These are phyloP conservation scores for Phytophthora boehmeriae DNA, from an alignment of 352 stramenopile genomes.

Conservation along the genomic window DNA sequence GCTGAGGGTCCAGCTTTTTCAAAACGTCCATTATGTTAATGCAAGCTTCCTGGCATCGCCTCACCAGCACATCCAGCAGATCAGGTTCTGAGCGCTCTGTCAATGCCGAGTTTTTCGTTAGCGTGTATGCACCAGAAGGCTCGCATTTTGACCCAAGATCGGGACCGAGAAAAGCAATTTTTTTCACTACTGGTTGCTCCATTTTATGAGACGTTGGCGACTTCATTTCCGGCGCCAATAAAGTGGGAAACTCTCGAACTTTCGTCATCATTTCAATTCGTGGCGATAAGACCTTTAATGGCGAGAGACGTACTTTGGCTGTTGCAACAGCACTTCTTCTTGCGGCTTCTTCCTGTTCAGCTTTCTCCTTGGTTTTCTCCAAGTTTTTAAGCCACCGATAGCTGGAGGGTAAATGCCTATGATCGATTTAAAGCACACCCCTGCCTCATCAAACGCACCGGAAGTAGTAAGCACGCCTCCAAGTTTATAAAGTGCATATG, in stretches of 20 bases:
- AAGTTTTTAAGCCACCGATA: constrained; percentile 49
- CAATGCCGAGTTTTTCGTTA: constrained; percentile 6
- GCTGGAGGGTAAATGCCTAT: constrained; percentile 57
- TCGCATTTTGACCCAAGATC: background rate
- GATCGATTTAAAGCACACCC: constrained; percentile 44
- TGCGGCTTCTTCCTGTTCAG: constrained; percentile 30
- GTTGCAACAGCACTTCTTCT: constrained; percentile 31
- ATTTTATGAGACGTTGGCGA: constrained; percentile 28
- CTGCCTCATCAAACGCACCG: constrained; percentile 48
- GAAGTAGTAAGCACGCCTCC: constrained; percentile 45
- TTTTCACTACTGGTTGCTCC: constrained; percentile 14
- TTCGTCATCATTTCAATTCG: constrained; percentile 5
- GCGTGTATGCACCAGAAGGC: background rate
- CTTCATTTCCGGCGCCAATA: constrained; percentile 15
- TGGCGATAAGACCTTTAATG: constrained; percentile 25
- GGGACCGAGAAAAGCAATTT: background rate
- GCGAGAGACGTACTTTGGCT: constrained; percentile 40
- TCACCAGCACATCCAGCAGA: constrained; percentile 29
- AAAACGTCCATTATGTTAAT: constrained; percentile 36
- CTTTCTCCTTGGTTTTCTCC: constrained; percentile 25
- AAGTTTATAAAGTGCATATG: constrained; percentile 69
- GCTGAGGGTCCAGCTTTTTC: constrained; percentile 30
- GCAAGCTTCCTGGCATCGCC: constrained; percentile 31
- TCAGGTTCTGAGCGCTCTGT: constrained; percentile 16
- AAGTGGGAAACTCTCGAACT: constrained; percentile 20